These are phyloP conservation scores for Mrakia hoshinonis DNA, from an alignment of 768 basidiomycete species.

Conservation along the genomic window DNA sequence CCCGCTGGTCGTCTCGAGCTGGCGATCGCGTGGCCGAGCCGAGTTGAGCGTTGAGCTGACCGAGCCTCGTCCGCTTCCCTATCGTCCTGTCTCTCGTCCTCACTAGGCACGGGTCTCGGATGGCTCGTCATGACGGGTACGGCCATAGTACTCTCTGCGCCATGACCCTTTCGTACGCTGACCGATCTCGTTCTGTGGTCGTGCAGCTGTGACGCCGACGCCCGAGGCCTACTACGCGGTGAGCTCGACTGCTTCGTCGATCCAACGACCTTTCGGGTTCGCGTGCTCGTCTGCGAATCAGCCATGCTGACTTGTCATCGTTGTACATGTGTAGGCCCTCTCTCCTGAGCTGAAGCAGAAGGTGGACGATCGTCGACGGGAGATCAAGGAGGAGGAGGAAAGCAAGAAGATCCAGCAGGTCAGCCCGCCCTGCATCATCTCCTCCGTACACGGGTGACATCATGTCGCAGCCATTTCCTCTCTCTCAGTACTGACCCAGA, in stretches of 20 bases:
- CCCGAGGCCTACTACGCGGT: constrained; percentile 22
- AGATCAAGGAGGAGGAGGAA: constrained; percentile 8
- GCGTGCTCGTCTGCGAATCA: background rate
- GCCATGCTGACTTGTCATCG: background rate
- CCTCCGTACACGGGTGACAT: too few species aligned
- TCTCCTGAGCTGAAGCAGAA: constrained; percentile 22
- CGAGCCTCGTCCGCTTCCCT: too few species aligned
- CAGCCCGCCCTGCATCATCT: background rate
- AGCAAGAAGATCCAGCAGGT: constrained; percentile 2
- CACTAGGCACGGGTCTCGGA: background rate
- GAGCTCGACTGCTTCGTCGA: background rate
- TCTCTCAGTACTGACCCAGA: too few species aligned
- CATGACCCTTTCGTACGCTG: background rate
- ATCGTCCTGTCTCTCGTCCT: background rate
- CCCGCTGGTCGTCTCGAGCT: background rate
- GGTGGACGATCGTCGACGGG: constrained; percentile 15
- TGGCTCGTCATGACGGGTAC: constrained; percentile 19
- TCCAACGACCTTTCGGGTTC: too few species aligned
- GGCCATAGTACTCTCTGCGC: background rate
- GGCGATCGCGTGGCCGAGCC: too few species aligned
- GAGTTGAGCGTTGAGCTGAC: background rate
- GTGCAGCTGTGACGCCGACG: constrained; percentile 17
- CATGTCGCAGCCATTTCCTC: too few species aligned
- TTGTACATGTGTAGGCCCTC: background rate
- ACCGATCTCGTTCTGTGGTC: background rate